Base-by-base conservation (phyloP, 2,329 filamentous ascomycete genomes). In the Alternaria incomplexa region DNA sequence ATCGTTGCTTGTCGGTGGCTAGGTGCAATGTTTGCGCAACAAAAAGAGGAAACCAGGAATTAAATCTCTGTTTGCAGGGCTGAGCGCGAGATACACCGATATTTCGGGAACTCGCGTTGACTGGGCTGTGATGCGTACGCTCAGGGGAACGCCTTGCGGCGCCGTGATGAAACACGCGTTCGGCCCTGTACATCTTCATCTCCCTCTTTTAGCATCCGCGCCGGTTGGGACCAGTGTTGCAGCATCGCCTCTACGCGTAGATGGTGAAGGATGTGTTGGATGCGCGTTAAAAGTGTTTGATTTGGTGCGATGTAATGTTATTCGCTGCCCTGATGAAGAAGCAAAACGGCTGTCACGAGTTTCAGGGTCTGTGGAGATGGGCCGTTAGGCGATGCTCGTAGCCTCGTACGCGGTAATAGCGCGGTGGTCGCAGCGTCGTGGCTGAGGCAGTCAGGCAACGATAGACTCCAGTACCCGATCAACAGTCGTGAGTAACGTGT, bases 141-240 rank as follows among this genome's bases (percentile, higher is more conserved):
- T 66, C 65, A 73, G 69, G 68, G 68, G 70, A 67, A 64, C 53
- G 48, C 61, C 44, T 59, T 62, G 61, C 61, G 36, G 58, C 56
- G 58, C 36, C 60, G 58, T 26, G 62, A 51, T 73, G 70, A 73
- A 73, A 73, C 71, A 56, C 64, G 70, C 58, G 62, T 63, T 51
- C 62, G 56, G 52, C 62, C 67, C 59, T 66, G 67, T 59, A 59
- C 56, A 67, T 70, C 66, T 61, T 68, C 66, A 70, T 70, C 44
- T 68, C 20, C 63, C 58, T 58, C 20, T 40, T 17, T 51, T 45
- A 56, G 40, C 26, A 48, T n/a, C 22, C 43, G 51, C 50, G 40
- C 17, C 25, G 45, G 13, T 46, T 44, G 40, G 59, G 20, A 56
- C n/a, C 26, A 28, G 25, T 32, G 32, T 54, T 20, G 55, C 62